phyloP scores from a whole-genome alignment of 164 flowering plant species.

The Liquidambar formosana region DNA sequence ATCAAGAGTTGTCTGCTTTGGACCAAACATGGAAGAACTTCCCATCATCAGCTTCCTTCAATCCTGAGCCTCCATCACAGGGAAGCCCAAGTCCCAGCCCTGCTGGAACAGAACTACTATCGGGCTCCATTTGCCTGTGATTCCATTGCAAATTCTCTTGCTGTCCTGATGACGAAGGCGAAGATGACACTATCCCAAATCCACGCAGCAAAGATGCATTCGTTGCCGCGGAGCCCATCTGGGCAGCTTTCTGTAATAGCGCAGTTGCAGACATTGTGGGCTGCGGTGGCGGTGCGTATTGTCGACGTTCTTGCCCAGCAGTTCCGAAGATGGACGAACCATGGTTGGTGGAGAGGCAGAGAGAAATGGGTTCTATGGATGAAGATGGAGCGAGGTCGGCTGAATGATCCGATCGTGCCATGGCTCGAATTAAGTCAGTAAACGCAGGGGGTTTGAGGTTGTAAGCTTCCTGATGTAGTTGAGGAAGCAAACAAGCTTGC shows the following conservation, averaged over 20 bases:
- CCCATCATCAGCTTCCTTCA: constrained; percentile 69
- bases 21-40: constrained; percentile 54
- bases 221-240: constrained; percentile 66
- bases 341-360: constrained; percentile 58
- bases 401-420: constrained; percentile 34
- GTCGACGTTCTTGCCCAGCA: constrained; percentile 48
- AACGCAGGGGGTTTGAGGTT: constrained; percentile 47
- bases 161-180: constrained; percentile 37
- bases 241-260: constrained; percentile 79
- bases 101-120: constrained; percentile 27
- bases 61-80: constrained; percentile 45
- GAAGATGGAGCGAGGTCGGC: constrained; percentile 36
- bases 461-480: constrained; percentile 42
- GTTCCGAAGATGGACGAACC: constrained; percentile 58
- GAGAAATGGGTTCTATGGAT: constrained; percentile 54
- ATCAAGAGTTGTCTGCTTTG: constrained; percentile 72
- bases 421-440: constrained; percentile 43
- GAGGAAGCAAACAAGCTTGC: constrained; percentile 70
- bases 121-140: constrained; percentile 31
- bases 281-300: constrained; percentile 50
- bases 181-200: constrained; percentile 51
- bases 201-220: constrained; percentile 68
- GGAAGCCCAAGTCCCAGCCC: constrained; percentile 63
- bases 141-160: constrained; percentile 46
- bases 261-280: constrained; percentile 89